These are phyloP conservation scores for Pulveroboletus sp. DNA, from an alignment of 1,284 basidiomycete genomes.

Conservation along the genomic window DNA sequence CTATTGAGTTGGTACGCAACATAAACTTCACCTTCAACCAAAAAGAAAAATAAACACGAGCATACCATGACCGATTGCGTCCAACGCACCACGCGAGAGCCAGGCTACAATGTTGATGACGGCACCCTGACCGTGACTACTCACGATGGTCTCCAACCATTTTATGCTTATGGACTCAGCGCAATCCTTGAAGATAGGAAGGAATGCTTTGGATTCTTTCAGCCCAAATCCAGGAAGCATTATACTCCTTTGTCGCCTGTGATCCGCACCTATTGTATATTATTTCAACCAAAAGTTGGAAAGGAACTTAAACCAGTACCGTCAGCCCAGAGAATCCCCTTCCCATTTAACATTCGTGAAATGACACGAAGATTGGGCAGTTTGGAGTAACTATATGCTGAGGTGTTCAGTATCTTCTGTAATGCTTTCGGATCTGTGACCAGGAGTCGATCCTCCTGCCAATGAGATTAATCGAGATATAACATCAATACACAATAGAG, in stretches of 20 bases:
- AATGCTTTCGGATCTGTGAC: slow-evolving; percentile 45
- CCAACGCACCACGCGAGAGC: slow-evolving; percentile 43
- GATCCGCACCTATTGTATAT: slow-evolving; percentile 39
- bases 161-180: slow-evolving; percentile 32
- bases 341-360: slow-evolving; percentile 35
- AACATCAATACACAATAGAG: neutral
- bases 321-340: slow-evolving; percentile 43
- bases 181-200: slow-evolving; percentile 38
- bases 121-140: slow-evolving; percentile 25
- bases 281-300: neutral
- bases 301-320: slow-evolving; percentile 34
- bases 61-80: slow-evolving; percentile 48
- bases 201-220: slow-evolving; percentile 38
- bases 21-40: neutral
- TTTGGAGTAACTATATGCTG: slow-evolving; percentile 42
- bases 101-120: slow-evolving; percentile 44
- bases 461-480: neutral
- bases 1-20: slow-evolving; percentile 25
- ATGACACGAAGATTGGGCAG: slow-evolving; percentile 34
- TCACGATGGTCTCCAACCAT: slow-evolving; percentile 45
- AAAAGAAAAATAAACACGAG: neutral
- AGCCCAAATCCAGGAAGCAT: slow-evolving; percentile 46
- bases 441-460: slow-evolving; percentile 31
- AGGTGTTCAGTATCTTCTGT: slow-evolving; percentile 45
- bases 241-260: slow-evolving; percentile 46